Evolutionary conservation across 176 grass and related monocot species (phyloP), one percentile per base, ranked within the genome.

Genomic region (sorghum (Sorghum bicolor)): DNA sequence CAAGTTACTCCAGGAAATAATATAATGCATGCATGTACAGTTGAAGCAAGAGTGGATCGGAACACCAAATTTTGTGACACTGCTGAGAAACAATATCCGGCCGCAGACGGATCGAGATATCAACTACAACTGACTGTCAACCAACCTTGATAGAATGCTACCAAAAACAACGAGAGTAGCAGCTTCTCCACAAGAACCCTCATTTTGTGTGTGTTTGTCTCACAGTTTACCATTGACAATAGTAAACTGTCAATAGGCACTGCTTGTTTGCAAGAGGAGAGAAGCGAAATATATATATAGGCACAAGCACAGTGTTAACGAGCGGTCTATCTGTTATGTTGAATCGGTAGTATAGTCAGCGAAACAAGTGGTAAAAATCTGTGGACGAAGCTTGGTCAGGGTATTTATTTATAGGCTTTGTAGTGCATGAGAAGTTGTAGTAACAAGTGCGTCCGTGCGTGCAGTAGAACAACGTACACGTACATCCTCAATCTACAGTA

Each of bases 341-440:
- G 77, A 85, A 84, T 70, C 19, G 63, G 77, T 41, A 64, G 38
- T 70, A 26, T 25, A 44, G 12, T 76, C 29, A 32, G 82, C 87
- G 87, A 71, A 7, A 77, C 43, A 82, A 82, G 67, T 75, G 83
- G 73, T 82, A 76, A 31, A 63, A 55, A 44, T 77, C 55, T 29
- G 78, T 70, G 83, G 88, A 66, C 32, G 57, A 34, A 70, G 13
- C 20, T 70, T 44, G 34, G 22, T 16, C 48, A 76, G 25, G 83
- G 29, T 72, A 89, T 86, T 74, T 77, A 89, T 82, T 79, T 74
- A 67, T 84, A 80, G 80, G 67, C 20, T 64, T 64, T 83, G 14
- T n/a, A 52, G 12, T 40, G 58, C 15, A 55, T 53, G 53, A 17
- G 26, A 79, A 34, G 38, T 69, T 67, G 32, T 48, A 14, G 9